phyloP scores from a whole-genome alignment of 345 rosid genomes.

The Durio zibethinus region DNA sequence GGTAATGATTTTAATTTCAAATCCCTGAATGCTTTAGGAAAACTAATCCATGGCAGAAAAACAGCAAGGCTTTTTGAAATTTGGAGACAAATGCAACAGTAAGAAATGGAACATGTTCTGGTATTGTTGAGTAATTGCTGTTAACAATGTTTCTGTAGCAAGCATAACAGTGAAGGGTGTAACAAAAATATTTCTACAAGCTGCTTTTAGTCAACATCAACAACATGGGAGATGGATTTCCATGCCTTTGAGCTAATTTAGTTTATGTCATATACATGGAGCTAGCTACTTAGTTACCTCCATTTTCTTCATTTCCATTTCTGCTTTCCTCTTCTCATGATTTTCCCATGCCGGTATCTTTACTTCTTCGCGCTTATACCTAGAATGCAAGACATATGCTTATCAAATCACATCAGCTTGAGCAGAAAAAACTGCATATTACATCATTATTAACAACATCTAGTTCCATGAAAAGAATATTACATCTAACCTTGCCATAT shows the following conservation, averaged over 20 bases:
- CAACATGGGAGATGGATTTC: background rate
- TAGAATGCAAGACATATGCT: conserved; percentile 15
- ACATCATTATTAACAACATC: background rate
- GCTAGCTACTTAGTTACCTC: conserved; percentile 48
- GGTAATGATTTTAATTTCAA: background rate
- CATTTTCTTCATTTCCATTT: conserved; percentile 86
- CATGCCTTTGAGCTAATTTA: background rate
- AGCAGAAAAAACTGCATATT: conserved; percentile 2
- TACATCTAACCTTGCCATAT: conserved; percentile 73
- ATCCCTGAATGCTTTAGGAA: background rate
- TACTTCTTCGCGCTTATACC: conserved; percentile 93
- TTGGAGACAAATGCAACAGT: background rate
- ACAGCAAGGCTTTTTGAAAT: background rate
- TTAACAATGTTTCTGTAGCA: conserved; percentile 7
- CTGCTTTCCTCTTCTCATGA: conserved; percentile 91
- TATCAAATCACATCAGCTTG: conserved; percentile 5
- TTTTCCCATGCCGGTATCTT: conserved; percentile 97
- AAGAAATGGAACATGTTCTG: background rate
- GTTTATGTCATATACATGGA: background rate
- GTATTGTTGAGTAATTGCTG: background rate
- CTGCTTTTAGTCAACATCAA: background rate
- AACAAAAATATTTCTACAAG: background rate
- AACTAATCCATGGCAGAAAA: background rate
- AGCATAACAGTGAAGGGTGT: background rate
- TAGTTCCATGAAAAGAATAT: background rate